Evolutionary conservation across 2,329 filamentous ascomycete genomes (phyloP).

Genomic region (Aspergillus glaucus): DNA sequence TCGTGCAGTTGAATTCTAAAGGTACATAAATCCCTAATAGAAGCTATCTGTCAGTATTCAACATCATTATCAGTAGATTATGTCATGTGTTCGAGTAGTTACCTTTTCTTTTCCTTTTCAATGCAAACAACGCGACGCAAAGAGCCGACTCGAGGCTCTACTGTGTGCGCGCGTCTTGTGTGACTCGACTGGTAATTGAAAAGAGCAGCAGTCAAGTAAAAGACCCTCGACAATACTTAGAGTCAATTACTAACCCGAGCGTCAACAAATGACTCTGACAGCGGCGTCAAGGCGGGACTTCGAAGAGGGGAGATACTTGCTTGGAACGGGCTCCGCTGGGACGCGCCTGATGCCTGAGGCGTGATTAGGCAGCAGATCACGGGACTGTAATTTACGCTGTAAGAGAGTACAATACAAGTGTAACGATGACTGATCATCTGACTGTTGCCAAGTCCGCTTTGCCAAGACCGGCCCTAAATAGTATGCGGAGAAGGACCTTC

Average conservation of each 20-base stretch:
- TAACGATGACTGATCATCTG: not conserved
- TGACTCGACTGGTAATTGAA: not conserved
- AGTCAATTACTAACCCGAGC: not conserved
- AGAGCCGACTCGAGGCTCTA: not conserved
- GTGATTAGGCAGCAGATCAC: not conserved
- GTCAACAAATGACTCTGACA: not conserved
- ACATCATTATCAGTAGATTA: not conserved
- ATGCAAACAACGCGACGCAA: not conserved
- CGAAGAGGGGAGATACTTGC: not conserved
- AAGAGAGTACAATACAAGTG: not conserved
- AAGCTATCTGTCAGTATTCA: not conserved
- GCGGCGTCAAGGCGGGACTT: not conserved
- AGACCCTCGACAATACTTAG: no score
- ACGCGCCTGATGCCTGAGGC: not conserved
- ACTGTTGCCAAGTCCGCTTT: not conserved
- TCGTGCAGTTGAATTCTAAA: conserved; percentile 1
- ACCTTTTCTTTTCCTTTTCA: not conserved
- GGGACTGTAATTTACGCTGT: not conserved
- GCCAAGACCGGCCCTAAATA: no score
- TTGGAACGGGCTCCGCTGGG: not conserved
- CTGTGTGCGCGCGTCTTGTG: not conserved
- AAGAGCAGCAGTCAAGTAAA: not conserved
- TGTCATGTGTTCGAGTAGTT: no score
- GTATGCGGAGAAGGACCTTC: no score
- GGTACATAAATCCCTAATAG: not conserved